These are phyloP conservation scores for Alternaria triticina DNA, from an alignment of 2,329 filamentous ascomycete species.

Conservation along the genomic window DNA sequence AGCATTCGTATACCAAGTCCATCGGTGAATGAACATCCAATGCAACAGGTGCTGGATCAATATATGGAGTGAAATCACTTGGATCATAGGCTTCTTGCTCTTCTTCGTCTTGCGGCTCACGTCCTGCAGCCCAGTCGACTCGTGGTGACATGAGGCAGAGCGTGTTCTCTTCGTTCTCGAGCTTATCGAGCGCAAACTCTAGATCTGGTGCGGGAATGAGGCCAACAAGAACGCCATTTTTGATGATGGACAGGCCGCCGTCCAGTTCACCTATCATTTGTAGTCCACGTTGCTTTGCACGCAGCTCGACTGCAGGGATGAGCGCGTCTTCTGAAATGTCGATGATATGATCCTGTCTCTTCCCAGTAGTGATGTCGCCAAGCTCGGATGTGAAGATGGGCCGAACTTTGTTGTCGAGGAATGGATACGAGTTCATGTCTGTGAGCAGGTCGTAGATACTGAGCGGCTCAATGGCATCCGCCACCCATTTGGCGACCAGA, in stretches of 20 bases:
- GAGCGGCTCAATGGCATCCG: slow-evolving; percentile 89
- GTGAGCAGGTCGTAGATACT: slow-evolving; percentile 96
- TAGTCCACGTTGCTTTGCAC: slow-evolving; percentile 79
- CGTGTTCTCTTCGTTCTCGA: slow-evolving; percentile 74
- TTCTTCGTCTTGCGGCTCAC: slow-evolving; percentile 61
- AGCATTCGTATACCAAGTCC: slow-evolving; percentile 95
- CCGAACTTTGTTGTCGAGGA: slow-evolving; percentile 94
- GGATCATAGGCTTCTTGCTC: slow-evolving; percentile 60
- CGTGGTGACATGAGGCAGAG: slow-evolving; percentile 82
- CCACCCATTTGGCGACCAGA: slow-evolving; percentile 96
- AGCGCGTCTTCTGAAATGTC: slow-evolving; percentile 85
- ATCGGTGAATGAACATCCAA: slow-evolving; percentile 89
- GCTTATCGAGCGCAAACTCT: slow-evolving; percentile 86
- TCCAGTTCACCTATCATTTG: slow-evolving; percentile 89
- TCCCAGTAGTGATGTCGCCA: slow-evolving; percentile 80
- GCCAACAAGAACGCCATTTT: slow-evolving; percentile 80
- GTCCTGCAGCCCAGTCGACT: slow-evolving; percentile 53
- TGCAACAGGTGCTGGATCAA: slow-evolving; percentile 88
- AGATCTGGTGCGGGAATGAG: slow-evolving; percentile 93
- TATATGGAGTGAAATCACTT: slow-evolving; percentile 87
- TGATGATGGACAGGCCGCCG: slow-evolving; percentile 85
- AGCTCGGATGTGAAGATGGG: slow-evolving; percentile 89
- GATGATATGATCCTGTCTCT: slow-evolving; percentile 79
- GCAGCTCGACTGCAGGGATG: slow-evolving; percentile 76
- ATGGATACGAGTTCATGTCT: slow-evolving; percentile 96